phyloP scores from a whole-genome alignment of 192 early-diverging fungal species.

The Coemansia sp. region DNA sequence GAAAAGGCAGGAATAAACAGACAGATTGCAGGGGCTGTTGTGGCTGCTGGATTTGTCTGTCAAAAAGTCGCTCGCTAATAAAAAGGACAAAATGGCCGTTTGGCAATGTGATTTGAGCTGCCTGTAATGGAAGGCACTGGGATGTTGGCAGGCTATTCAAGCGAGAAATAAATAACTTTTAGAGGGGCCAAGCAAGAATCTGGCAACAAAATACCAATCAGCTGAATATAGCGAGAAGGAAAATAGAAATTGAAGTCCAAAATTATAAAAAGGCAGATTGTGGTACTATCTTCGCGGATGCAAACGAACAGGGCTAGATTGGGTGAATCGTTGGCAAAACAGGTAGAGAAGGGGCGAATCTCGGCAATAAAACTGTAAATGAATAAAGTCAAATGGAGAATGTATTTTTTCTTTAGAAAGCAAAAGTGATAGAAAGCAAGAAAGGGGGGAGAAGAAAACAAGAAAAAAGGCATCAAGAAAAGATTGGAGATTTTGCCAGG shows the following conservation, averaged over 20 bases:
- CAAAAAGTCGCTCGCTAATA: neutral
- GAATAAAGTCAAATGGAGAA: neutral
- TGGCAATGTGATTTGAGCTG: neutral
- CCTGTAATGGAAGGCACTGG: neutral
- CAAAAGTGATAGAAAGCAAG: constrained; percentile 1
- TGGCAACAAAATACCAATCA: neutral
- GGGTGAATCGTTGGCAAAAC: neutral
- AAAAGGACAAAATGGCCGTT: neutral
- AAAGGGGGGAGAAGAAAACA: constrained; percentile 5
- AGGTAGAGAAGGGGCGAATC: neutral
- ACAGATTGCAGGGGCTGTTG: neutral
- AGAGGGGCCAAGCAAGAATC: neutral
- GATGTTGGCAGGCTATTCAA: neutral
- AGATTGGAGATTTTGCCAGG: neutral
- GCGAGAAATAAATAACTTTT: neutral
- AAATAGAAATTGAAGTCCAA: neutral
- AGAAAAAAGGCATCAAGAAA: neutral
- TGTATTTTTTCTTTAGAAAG: neutral
- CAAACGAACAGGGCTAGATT: neutral
- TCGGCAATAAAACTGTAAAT: neutral
- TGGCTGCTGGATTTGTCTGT: neutral
- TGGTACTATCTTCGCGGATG: neutral
- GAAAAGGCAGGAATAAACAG: neutral
- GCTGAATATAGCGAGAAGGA: neutral
- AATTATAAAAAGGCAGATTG: constrained; percentile 9